Evolutionary conservation across 192 early-diverging fungal species (phyloP).

Genomic region (Phlyctochytrium arcticum): DNA sequence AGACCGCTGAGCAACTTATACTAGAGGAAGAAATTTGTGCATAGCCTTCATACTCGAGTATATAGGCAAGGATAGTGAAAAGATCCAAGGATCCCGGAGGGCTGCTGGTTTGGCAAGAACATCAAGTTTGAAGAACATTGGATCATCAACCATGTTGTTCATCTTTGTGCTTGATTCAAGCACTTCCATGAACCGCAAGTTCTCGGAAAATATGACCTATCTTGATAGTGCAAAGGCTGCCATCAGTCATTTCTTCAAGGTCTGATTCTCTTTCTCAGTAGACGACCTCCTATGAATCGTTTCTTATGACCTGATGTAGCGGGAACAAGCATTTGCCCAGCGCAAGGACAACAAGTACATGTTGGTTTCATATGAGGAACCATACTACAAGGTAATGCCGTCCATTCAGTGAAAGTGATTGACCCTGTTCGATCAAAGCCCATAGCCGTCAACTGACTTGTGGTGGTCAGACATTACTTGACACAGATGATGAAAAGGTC

Average conservation of each 20-base stretch:
- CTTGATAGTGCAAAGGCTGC: conserved; percentile 72
- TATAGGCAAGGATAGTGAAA: no score
- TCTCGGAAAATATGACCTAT: conserved; percentile 54
- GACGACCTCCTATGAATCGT: not conserved
- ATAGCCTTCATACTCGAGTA: no score
- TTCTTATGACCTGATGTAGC: conserved; percentile 6
- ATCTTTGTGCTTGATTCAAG: conserved; percentile 80
- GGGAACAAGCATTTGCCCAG: conserved; percentile 25
- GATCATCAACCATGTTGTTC: conserved; percentile 37
- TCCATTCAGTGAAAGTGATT: not conserved
- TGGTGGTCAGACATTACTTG: conserved; percentile 20
- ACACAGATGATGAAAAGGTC: conserved; percentile 12
- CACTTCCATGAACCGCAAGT: conserved; percentile 73
- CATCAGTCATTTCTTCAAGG: conserved; percentile 72
- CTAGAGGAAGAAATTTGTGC: no score
- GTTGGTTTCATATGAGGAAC: conserved; percentile 63
- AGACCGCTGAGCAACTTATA: no score
- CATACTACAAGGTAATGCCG: conserved; percentile 7
- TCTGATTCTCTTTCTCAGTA: conserved; percentile 11
- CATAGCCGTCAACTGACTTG: not conserved
- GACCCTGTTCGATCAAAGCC: not conserved
- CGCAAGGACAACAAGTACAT: conserved; percentile 69
- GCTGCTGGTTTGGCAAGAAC: no score
- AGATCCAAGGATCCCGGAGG: no score
- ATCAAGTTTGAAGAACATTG: no score